phyloP scores from a whole-genome alignment of 2,329 filamentous ascomycete genomes.

The Diaporthe ilicicola region DNA sequence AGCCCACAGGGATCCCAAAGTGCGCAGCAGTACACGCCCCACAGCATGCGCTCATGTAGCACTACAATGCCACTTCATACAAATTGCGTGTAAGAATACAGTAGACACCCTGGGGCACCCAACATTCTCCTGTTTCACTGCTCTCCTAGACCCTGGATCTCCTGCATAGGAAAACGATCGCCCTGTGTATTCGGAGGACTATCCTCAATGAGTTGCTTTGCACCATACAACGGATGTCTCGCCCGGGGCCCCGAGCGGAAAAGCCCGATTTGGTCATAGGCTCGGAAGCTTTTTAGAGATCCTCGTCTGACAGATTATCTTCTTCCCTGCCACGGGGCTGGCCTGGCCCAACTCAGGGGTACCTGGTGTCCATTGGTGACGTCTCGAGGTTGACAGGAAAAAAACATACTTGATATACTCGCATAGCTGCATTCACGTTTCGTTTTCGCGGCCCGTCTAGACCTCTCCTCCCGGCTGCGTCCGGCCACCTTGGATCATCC shows the following conservation, averaged over 20 bases:
- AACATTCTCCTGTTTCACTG: neutral
- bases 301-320: slow-evolving; percentile 3
- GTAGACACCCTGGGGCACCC: too few species aligned
- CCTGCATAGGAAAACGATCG: neutral
- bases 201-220: neutral
- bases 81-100: too few species aligned
- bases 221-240: slow-evolving; percentile 3
- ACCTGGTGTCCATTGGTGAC: neutral
- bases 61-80: too few species aligned
- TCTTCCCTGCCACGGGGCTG: neutral
- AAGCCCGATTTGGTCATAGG: neutral
- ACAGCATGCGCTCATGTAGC: too few species aligned
- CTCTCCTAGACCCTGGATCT: neutral
- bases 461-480: neutral
- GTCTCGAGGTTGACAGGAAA: neutral
- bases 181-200: neutral
- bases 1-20: too few species aligned
- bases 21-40: too few species aligned
- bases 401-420: neutral
- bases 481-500: neutral
- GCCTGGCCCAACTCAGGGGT: slow-evolving; percentile 4
- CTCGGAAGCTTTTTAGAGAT: slow-evolving; percentile 5
- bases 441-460: neutral
- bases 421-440: neutral
- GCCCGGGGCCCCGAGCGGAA: neutral